A percentile compares a stretch with the other conserved stretches of the same genome.
Conservation (phyloP, 2,329 filamentous ascomycete species). For the Macroventuria anomochaeta region DNA sequence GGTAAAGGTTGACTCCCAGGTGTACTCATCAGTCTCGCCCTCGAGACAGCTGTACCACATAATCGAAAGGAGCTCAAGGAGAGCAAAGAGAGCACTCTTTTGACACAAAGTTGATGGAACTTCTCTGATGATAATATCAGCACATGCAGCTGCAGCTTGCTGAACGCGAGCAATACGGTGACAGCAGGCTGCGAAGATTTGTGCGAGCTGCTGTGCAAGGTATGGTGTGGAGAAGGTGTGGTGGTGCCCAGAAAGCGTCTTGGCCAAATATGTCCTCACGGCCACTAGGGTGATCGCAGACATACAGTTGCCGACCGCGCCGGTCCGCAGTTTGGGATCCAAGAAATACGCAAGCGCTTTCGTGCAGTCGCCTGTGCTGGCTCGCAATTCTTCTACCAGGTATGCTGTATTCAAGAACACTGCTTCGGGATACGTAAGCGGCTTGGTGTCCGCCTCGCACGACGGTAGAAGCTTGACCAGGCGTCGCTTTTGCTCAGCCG, state of each 20-base stretch:
- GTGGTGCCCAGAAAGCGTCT: constrained; percentile 73
- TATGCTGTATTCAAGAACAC: constrained; percentile 93
- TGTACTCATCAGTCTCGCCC: constrained; percentile 91
- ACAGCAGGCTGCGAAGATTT: constrained; percentile 86
- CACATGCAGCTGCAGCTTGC: constrained; percentile 80
- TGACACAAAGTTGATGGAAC: constrained; percentile 92
- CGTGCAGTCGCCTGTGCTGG: constrained; percentile 86
- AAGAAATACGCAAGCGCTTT: constrained; percentile 90
- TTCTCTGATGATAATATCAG: constrained; percentile 82
- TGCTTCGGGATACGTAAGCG: constrained; percentile 85
- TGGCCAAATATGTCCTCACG: constrained; percentile 78
- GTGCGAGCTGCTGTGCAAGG: constrained; percentile 84
- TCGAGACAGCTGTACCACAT: constrained; percentile 97
- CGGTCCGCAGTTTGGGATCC: constrained; percentile 78
- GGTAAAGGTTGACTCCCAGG: constrained; percentile 80
- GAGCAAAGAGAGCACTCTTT: constrained; percentile 85
- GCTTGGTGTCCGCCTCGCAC: constrained; percentile 78
- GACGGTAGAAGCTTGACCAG: constrained; percentile 76
- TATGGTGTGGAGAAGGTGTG: constrained; percentile 88
- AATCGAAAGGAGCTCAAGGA: constrained; percentile 88
- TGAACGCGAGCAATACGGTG: constrained; percentile 93
- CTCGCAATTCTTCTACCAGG: constrained; percentile 85
- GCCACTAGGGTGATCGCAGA: constrained; percentile 69
- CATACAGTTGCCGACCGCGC: constrained; percentile 69
- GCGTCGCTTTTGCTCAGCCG: constrained; percentile 79